A percentile compares a stretch with the other conserved stretches of the same genome.
Conservation (phyloP, 352 stramenopile genomes). For the Phytophthora fragariae region DNA sequence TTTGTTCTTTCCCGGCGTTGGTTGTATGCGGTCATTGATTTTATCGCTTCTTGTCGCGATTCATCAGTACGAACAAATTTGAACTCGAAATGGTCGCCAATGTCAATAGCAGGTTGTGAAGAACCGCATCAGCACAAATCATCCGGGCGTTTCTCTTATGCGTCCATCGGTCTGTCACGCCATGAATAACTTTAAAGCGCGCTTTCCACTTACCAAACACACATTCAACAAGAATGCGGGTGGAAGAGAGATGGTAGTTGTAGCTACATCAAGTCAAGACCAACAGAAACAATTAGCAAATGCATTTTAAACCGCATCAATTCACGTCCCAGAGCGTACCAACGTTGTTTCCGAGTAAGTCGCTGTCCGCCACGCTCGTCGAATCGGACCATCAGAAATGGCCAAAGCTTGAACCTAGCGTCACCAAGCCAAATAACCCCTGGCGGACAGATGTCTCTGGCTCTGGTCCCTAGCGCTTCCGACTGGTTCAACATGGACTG, state of each 20-base stretch:
- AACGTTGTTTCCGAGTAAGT: constrained; percentile 2
- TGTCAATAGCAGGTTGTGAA: background rate
- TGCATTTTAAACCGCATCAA: no score
- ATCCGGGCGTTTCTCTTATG: background rate
- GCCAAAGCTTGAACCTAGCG: constrained; percentile 9
- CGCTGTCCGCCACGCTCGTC: constrained; percentile 4
- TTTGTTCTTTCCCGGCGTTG: constrained; percentile 1
- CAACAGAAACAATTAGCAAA: no score
- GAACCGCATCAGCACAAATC: background rate
- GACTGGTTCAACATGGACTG: constrained; percentile 22
- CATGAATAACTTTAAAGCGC: background rate
- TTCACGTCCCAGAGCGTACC: background rate
- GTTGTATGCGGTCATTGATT: background rate
- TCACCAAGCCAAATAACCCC: constrained; percentile 8
- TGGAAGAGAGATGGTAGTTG: background rate
- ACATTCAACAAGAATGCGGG: background rate
- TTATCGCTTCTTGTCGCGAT: background rate
- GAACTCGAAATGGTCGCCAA: background rate
- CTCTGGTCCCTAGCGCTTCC: background rate
- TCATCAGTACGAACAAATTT: background rate
- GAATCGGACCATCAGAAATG: constrained; percentile 13
- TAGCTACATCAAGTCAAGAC: background rate
- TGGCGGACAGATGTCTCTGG: background rate
- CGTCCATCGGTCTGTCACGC: background rate
- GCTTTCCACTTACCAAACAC: background rate